Base-by-base conservation (phyloP, 345 rosid genomes). In the Aquilaria yunnanensis region DNA sequence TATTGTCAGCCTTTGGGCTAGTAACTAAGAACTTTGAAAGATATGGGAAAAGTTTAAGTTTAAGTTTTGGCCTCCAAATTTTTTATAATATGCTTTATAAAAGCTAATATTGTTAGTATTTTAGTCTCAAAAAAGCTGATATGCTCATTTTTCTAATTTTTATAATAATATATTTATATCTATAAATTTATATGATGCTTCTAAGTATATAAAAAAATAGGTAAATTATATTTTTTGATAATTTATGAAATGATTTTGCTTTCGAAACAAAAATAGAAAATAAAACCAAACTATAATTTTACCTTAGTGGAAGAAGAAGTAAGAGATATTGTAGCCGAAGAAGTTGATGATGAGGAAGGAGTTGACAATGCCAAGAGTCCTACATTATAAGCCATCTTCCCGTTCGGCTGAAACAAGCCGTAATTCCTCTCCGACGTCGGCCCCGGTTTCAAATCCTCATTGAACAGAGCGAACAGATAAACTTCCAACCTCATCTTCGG, bases 391-490 rank as follows among this genome's bases (percentile, higher is more conserved):
- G 83, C 81, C 90, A 88, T 83, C 10, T 83, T 85, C 54, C 89
- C 87, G 72, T 94, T 90, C 34, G 97, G 96, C 60, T 83, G 89
- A 63, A 78, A 90, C 13, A 94, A 80, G 33, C 99, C 99, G 61
- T 94, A 94, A 66, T 94, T 90, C 67, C 97, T 78, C 65, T 94
- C 97, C 0, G 96, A 88, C 2, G 95, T 80, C 14, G 93, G 97
- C 47, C 99, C 99, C 2, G 99, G 92, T 73, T 94, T 94, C 82
- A 83, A 69, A 57, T 94, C 86, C 64, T 94, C 99, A 59, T 94
- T 94, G 57, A 94, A 94, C 66, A 94, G 69, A 34, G 99, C 99
- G 65, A 94, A 94, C 60, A 94, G 60, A 61, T 90, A 90, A 34
- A 82, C 87, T 70, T 94, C 96, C 14, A 94, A 75, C 66, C 80